Conservation (phyloP, 257 asterid genomes). For the Coffea eugenioides region DNA sequence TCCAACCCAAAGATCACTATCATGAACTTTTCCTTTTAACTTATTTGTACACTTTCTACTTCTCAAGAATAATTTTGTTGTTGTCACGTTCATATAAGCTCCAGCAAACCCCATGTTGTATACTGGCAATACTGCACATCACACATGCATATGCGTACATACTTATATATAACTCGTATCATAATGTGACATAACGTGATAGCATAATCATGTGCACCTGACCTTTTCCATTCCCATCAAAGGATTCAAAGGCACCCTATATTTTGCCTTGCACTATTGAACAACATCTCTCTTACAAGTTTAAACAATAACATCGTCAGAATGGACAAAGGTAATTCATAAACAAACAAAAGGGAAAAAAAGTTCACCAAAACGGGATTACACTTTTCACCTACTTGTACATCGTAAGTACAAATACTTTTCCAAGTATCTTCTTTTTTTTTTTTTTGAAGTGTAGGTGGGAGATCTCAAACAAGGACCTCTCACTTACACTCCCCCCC, state of each 20-base stretch:
- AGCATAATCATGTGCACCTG: neutral
- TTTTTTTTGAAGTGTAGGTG: too few species aligned
- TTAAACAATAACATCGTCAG: neutral
- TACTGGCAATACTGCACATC: neutral
- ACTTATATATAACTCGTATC: neutral
- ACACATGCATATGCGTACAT: neutral
- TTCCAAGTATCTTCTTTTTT: too few species aligned
- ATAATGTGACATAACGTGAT: neutral
- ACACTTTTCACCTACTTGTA: neutral
- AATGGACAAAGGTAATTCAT: neutral
- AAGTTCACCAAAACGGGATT: neutral
- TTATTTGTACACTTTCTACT: neutral
- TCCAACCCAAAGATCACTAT: neutral
- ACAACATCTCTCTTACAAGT: neutral
- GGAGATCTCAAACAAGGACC: too few species aligned
- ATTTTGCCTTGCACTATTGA: neutral
- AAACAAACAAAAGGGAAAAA: neutral
- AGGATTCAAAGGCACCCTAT: neutral
- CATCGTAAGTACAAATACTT: neutral
- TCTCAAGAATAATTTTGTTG: neutral
- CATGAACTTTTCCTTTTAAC: neutral
- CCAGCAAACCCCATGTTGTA: neutral
- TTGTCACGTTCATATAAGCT: neutral
- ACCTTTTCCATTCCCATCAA: neutral
- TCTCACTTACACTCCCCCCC: too few species aligned